Conservation (phyloP, 2,329 filamentous ascomycete genomes). For the Botrytis pseudocinerea region DNA sequence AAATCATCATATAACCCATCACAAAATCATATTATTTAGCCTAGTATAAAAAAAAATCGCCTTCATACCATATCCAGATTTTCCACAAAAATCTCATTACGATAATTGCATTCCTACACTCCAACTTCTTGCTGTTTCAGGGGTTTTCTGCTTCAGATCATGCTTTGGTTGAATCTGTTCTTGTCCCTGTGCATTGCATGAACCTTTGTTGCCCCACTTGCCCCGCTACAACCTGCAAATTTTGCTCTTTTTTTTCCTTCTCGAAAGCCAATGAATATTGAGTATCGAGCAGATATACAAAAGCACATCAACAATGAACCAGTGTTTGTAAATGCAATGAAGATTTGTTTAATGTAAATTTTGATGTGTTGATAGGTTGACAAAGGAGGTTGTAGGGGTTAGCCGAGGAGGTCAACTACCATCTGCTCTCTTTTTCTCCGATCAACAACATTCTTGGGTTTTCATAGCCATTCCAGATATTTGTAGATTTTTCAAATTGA, state of each 20-base stretch:
- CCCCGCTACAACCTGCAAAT: neutral
- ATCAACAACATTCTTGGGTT: neutral
- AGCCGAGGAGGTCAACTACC: neutral
- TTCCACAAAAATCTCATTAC: neutral
- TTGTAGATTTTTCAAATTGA: no score
- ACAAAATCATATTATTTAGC: neutral
- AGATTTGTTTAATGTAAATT: neutral
- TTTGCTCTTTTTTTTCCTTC: neutral
- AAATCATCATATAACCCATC: no score
- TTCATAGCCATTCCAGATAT: neutral
- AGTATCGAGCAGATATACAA: neutral
- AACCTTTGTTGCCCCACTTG: neutral
- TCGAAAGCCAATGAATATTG: neutral
- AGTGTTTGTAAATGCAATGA: neutral
- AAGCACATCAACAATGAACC: neutral
- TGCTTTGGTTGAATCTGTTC: neutral
- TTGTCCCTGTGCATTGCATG: neutral
- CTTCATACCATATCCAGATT: neutral
- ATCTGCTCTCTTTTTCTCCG: neutral
- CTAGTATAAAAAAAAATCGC: neutral
- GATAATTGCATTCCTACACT: neutral
- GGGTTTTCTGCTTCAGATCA: neutral
- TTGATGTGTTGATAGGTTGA: neutral
- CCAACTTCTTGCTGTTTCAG: neutral
- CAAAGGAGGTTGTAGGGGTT: neutral